Conservation (phyloP, 148 eudicot species). For the Nepenthes mirabilis region DNA sequence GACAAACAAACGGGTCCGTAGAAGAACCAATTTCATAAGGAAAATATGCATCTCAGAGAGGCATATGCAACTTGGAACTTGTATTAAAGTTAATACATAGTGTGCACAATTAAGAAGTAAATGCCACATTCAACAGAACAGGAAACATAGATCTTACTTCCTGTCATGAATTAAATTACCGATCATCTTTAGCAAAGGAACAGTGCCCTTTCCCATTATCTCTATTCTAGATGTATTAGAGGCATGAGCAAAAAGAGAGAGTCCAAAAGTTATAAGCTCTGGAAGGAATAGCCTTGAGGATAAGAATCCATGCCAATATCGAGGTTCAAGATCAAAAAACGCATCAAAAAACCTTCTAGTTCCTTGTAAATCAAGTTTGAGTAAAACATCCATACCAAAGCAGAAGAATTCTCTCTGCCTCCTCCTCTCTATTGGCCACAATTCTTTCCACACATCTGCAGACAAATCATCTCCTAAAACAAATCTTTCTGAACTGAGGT, state of each 20-base stretch:
- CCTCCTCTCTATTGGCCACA: conserved; percentile 96
- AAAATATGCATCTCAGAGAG: too few species aligned
- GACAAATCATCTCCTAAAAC: conserved; percentile 48
- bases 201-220: conserved; percentile 91
- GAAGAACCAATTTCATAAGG: too few species aligned
- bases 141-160: conserved; percentile 23
- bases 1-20: too few species aligned
- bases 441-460: conserved; percentile 70
- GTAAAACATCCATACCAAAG: conserved; percentile 93
- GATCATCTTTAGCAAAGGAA: conserved; percentile 79
- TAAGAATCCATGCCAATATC: conserved; percentile 97
- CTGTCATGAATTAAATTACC: conserved; percentile 58
- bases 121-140: background rate
- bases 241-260: conserved; percentile 78
- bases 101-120: background rate
- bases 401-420: conserved; percentile 94
- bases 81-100: too few species aligned
- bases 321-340: conserved; percentile 91
- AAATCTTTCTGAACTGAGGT: conserved; percentile 29
- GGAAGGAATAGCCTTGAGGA: conserved; percentile 86
- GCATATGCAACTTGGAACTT: too few species aligned
- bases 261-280: conserved; percentile 69
- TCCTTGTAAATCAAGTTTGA: conserved; percentile 84
- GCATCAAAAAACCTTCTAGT: conserved; percentile 90
- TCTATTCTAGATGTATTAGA: conserved; percentile 84